phyloP scores from a whole-genome alignment of 2,329 filamentous ascomycete species.

The Pochonia chlamydosporia region DNA sequence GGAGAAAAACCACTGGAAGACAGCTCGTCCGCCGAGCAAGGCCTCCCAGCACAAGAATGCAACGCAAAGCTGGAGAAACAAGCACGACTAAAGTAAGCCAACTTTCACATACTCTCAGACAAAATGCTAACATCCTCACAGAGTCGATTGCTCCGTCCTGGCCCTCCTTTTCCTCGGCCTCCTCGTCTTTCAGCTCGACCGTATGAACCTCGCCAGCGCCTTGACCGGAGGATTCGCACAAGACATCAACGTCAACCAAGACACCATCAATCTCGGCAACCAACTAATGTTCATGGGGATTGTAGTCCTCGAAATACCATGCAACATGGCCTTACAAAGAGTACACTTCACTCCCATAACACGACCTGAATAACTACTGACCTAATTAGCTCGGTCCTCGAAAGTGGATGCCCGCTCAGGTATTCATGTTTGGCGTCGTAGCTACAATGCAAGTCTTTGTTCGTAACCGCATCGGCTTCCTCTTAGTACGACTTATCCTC shows the following conservation, averaged over 20 bases:
- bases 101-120: no score
- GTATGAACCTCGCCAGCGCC: slow-evolving; percentile 46
- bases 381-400: slow-evolving; percentile 34
- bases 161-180: slow-evolving; percentile 43
- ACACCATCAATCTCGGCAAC: slow-evolving; percentile 46
- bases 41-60: neutral
- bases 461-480: slow-evolving; percentile 35
- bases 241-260: slow-evolving; percentile 35
- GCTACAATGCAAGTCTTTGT: slow-evolving; percentile 39
- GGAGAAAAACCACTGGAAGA: neutral
- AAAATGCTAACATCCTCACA: slow-evolving; percentile 13
- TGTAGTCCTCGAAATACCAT: slow-evolving; percentile 45
- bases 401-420: slow-evolving; percentile 43
- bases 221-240: slow-evolving; percentile 41
- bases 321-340: slow-evolving; percentile 37
- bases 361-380: neutral
- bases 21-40: slow-evolving; percentile 1
- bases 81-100: slow-evolving; percentile 1
- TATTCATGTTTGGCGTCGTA: slow-evolving; percentile 41
- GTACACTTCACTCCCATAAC: slow-evolving; percentile 10
- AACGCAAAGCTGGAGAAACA: slow-evolving; percentile 1
- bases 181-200: slow-evolving; percentile 43
- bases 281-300: slow-evolving; percentile 47
- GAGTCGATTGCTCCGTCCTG: slow-evolving; percentile 40
- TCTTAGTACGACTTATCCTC: slow-evolving; percentile 25